Conservation (phyloP, 306 rosid genomes). For the Pueraria montana region DNA sequence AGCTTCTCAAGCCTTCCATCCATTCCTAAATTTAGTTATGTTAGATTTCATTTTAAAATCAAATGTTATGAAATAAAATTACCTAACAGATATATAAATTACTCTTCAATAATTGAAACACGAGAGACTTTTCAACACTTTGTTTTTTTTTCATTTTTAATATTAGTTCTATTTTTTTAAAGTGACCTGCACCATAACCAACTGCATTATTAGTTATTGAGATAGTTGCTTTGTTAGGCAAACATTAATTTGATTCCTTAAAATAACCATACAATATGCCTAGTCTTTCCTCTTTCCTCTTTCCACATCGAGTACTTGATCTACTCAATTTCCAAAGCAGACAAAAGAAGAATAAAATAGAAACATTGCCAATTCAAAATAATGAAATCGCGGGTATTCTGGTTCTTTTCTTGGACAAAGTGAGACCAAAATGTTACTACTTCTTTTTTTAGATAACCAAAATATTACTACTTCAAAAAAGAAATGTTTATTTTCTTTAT, state of each 20-base stretch:
- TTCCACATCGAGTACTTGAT: conserved; percentile 14
- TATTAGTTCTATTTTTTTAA: not conserved
- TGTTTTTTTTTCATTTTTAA: not conserved
- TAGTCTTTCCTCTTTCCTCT: conserved; percentile 21
- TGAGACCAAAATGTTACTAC: too few species aligned
- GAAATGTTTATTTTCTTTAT: too few species aligned
- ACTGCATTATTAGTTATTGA: conserved; percentile 22
- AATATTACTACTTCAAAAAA: too few species aligned
- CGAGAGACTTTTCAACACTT: too few species aligned
- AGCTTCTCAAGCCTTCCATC: not conserved
- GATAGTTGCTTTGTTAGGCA: conserved; percentile 36
- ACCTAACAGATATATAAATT: too few species aligned
- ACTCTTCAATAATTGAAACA: too few species aligned
- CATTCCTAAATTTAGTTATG: too few species aligned
- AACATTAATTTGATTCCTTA: conserved; percentile 1
- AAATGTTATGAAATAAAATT: too few species aligned
- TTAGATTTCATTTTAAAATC: too few species aligned
- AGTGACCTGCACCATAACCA: not conserved
- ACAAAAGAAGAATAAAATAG: conserved; percentile 22
- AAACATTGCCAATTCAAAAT: not conserved
- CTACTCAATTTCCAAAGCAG: conserved; percentile 35
- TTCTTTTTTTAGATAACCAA: too few species aligned
- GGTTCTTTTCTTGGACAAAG: too few species aligned
- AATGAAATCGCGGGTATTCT: too few species aligned
- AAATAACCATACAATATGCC: conserved; percentile 28